Evolutionary conservation across 2,329 filamentous ascomycete species (phyloP), one percentile per base, ranked within the genome.

Genomic region (Cladosporium sp.): DNA sequence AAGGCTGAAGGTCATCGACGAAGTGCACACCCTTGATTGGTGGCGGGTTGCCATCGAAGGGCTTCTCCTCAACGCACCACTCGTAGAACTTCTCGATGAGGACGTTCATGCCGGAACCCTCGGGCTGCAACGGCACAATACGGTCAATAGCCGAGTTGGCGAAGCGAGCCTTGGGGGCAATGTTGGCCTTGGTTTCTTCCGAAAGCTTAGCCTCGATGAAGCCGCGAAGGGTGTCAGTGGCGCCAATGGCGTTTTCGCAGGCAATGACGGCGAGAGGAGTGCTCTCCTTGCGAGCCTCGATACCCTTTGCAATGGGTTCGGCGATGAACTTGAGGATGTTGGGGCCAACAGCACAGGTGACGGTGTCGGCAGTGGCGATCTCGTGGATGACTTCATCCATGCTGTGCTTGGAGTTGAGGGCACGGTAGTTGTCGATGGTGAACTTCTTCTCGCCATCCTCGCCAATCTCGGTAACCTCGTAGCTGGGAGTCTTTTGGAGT

Each of bases 21-120:
- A 88, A 96, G 74, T 95, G 87, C 67, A 97, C 85, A 53, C 91
- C 92, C 58, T 93, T 72, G 64, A 98, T 92, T 15, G 80, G 72
- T 5, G 90, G 91, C 59, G 81, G 78, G 48, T 78, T 77, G 55
- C 79, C 74, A 57, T 84, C 78, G 71, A 97, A 96, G 2, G 92
- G 92, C 38, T 82, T 85, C 67, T 82, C 76, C 67, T 98, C 93
- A 45, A 98, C 91, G 33, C 93, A 92, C 93, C 93, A 98, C 76
- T 98, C 93, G 75, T 88, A 96, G 78, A 97, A 98, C 74, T 93
- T 93, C 79, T 98, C 93, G 41, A 98, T 90, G 64, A 85, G 91
- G 59, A 98, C 93, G 65, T 96, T 84, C 38, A 98, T 79, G 50
- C 90, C 90, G 19, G 85, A 81, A 61, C 88, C 75, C 43, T 82